Base-by-base conservation (phyloP, 768 basidiomycete genomes). In the Suillus clintonianus region DNA sequence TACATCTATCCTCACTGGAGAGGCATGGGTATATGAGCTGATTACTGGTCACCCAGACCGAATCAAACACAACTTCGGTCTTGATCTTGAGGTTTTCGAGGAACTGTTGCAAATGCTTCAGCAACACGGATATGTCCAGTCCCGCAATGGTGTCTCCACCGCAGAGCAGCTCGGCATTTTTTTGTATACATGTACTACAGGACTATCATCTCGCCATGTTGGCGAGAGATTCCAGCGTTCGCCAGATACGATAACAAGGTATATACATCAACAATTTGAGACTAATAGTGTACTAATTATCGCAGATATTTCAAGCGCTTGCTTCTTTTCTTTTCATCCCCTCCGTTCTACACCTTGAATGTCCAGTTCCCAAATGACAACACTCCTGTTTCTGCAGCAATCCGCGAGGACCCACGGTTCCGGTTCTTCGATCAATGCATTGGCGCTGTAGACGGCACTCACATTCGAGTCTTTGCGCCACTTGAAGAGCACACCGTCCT, bases 171-270 rank as follows among this genome's bases (percentile, higher is more conserved):
- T 67, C 9, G 59, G 43, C 0, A 69, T 67, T n/a, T 69, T 69
- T 69, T 24, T 69, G 10, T 60, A 68, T 30, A 64, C 62, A 2
- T 66, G 63, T 56, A 36, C 63, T 1, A 69, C 65, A 8, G 64
- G 63, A 6, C 41, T 69, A 7, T 61, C 53, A 5, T 48, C 59
- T 0, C 17, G 3, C 30, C 67, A 69, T 36, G 55, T 69, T 19
- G 63, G 42, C 11, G 65, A 63, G 47, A 39, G 65, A 11, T 66
- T 66, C 37, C 65, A 66, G 30, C 65, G 61, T 37, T 67, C 77
- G 68, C 74, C 70, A 9, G 78, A 76, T 39, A 80, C 80, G 3
- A 75, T 81, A 19, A 76, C 74, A 32, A 74, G 75, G 79, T 77
- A 58, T 15, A 63, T n/a, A 30, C 22, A 30, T 50, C 48, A n/a